Percentiles rank a stretch among this genome's conserved stretches.
Conservation (phyloP, 2,329 filamentous ascomycete genomes). For the Peltaster fructicola region DNA sequence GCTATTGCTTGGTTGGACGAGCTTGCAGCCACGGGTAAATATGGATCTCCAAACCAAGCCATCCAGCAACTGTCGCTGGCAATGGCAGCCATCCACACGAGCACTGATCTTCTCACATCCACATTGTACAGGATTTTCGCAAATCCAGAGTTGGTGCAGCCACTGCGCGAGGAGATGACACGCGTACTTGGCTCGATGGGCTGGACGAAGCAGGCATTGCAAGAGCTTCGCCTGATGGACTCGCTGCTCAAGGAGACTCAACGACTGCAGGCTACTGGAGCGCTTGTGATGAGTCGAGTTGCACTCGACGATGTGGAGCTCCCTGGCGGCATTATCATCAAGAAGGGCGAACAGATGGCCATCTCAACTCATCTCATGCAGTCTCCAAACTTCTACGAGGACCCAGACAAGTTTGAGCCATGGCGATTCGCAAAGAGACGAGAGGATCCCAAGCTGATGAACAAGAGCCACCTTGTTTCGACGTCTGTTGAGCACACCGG, state of each 20-base stretch:
- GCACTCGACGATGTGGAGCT: constrained; percentile 11
- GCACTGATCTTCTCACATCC: constrained; percentile 11
- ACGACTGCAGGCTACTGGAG: constrained; percentile 9
- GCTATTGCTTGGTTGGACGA: constrained; percentile 12
- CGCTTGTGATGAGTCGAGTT: constrained; percentile 12
- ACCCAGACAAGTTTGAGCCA: constrained; percentile 10
- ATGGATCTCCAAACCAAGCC: too few species aligned
- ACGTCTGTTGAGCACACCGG: constrained; percentile 9
- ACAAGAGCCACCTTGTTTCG: constrained; percentile 5
- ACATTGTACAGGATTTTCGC: constrained; percentile 10
- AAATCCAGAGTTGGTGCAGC: constrained; percentile 12
- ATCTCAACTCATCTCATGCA: constrained; percentile 5
- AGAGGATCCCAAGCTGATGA: constrained; percentile 7
- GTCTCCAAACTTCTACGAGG: constrained; percentile 6
- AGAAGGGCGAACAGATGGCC: constrained; percentile 8
- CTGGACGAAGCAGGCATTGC: constrained; percentile 15
- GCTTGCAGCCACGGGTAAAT: too few species aligned
- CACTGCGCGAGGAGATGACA: constrained; percentile 13
- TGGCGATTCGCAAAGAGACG: constrained; percentile 10
- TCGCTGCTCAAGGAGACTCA: constrained; percentile 19
- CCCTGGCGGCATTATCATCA: constrained; percentile 14
- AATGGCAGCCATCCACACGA: constrained; percentile 16
- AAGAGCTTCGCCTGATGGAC: constrained; percentile 17
- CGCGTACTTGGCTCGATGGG: constrained; percentile 11
- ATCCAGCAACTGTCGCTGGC: too few species aligned